Base-by-base conservation (phyloP, 345 rosid genomes). In the Corymbia maculata region DNA sequence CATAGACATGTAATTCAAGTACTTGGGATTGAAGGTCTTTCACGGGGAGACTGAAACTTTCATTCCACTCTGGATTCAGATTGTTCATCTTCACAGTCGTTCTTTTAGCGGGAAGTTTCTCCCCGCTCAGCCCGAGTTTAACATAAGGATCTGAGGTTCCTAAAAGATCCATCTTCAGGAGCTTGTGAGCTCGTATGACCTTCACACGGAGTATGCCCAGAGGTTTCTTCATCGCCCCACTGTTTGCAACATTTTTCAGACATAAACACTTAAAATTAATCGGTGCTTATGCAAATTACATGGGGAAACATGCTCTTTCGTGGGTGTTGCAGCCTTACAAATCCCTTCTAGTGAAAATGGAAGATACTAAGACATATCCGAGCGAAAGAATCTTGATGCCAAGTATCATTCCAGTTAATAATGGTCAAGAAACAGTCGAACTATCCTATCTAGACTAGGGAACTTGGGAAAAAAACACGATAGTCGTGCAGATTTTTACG, bases 111-210 rank as follows among this genome's bases (percentile, higher is more conserved):
- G 94, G 89, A 79, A 93, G 90, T 85, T 89, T 92, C 87, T 94
- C 94, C 68, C 92, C 95, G 16, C 89, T 90, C 32, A 92, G 89
- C 85, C 89, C 88, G 57, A 94, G 89, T 86, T 90, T 61, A 49
- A 94, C 93, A 86, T 93, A 93, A 52, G 96, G 96, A 86, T 93
- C 93, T 6, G 95, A 94, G n/a, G 91, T 87, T 87, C 95, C 94
- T n/a, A 94, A 86, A 51, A 93, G 22, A 87, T 94, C 95, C 89
- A 89, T 93, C 91, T 94, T 94, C 68, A 89, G 47, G 51, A 93
- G 94, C 70, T 91, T 91, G 32, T 66, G 59, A 32, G 94, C 94
- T 53, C 89, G 86, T 32, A 93, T 85, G 47, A 94, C 91, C 82
- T 93, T 93, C 86, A 93, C 95, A 88, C 91, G 90, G 52, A 93